Conservation (phyloP, 192 early-diverging fungal species). For the Rhizophagus clarus region DNA sequence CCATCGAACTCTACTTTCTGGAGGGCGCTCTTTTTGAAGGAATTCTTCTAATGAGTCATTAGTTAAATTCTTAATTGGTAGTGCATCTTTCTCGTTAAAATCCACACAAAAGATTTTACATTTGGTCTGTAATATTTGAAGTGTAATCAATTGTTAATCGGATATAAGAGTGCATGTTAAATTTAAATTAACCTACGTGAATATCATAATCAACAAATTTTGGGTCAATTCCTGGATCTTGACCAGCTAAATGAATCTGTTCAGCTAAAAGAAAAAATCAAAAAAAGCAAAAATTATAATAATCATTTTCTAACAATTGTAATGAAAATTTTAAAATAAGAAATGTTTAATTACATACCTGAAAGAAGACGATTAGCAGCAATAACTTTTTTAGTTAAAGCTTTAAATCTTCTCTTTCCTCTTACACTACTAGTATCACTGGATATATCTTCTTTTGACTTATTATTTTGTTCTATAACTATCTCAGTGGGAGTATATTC, state of each 20-base stretch:
- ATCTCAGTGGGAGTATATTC: not conserved
- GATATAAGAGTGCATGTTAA: not conserved
- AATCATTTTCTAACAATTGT: not conserved
- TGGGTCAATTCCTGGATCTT: slow-evolving; percentile 10
- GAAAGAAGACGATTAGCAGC: not conserved
- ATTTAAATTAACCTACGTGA: not conserved
- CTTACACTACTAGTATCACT: not conserved
- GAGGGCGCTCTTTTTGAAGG: slow-evolving; percentile 34
- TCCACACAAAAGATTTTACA: slow-evolving; percentile 18
- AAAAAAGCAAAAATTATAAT: not conserved
- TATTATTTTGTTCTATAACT: not conserved
- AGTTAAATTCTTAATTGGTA: not conserved
- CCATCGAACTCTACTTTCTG: slow-evolving; percentile 50
- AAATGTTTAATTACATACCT: not conserved
- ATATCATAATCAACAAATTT: slow-evolving; percentile 12
- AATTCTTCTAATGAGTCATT: not conserved
- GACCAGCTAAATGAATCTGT: not conserved
- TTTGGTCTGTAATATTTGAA: not conserved
- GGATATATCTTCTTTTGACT: not conserved
- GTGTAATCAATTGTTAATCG: not conserved
- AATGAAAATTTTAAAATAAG: not conserved
- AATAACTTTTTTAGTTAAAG: not conserved
- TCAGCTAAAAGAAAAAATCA: not conserved
- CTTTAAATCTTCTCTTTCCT: not conserved
- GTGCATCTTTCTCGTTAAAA: not conserved